phyloP scores from a whole-genome alignment of 2,329 filamentous ascomycete genomes.

The Aspergillus ustus region DNA sequence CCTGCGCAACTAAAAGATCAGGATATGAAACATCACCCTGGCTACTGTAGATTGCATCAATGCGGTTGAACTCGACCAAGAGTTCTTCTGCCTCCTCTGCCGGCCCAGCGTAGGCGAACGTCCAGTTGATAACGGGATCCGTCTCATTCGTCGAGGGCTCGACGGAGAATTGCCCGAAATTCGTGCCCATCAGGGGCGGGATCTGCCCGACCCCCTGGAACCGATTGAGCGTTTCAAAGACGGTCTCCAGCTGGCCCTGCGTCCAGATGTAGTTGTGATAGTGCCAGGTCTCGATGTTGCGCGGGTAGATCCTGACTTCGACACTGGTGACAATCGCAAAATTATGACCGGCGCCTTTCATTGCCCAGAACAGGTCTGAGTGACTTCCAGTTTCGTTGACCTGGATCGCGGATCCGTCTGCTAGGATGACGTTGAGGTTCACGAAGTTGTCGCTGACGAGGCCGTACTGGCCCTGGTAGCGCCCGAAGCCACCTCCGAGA shows the following conservation, averaged over 20 bases:
- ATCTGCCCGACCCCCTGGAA: background rate
- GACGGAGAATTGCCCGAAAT: too few relatives aligned
- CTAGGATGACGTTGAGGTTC: slow-evolving; percentile 26
- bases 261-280: background rate
- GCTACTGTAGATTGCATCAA: background rate
- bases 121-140: slow-evolving; percentile 3
- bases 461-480: slow-evolving; percentile 50
- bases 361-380: slow-evolving; percentile 57
- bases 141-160: background rate
- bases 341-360: slow-evolving; percentile 59
- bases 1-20: background rate
- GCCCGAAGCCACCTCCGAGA: slow-evolving; percentile 60
- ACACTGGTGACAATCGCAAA: slow-evolving; percentile 50
- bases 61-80: slow-evolving; percentile 1
- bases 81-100: background rate
- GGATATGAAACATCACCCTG: background rate
- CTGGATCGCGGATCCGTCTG: slow-evolving; percentile 40
- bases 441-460: slow-evolving; percentile 28
- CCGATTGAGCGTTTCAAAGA: background rate
- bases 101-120: slow-evolving; percentile 1
- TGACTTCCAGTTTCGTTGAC: slow-evolving; percentile 40
- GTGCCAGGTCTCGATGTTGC: background rate
- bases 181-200: too few relatives aligned
- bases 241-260: background rate
- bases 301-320: slow-evolving; percentile 4